These are phyloP conservation scores for Blepharisma japonicum DNA, from an alignment of 73 alveolate genomes.

Conservation along the genomic window DNA sequence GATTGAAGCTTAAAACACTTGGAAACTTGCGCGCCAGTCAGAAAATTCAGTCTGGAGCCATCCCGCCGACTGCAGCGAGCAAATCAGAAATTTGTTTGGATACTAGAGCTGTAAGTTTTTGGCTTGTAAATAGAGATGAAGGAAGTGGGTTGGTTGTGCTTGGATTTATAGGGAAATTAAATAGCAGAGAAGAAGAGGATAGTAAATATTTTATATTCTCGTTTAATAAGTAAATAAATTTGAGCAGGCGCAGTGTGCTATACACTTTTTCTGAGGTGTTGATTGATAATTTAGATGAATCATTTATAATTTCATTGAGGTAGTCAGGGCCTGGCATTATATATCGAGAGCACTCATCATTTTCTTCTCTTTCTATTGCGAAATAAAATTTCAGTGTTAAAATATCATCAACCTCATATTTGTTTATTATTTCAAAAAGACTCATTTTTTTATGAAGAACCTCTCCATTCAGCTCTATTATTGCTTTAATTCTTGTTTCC, in stretches of 20 bases:
- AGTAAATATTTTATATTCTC: not conserved
- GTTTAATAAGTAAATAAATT: constrained; percentile 5
- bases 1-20: constrained; percentile 3
- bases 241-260: not conserved
- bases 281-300: not conserved
- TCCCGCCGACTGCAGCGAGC: constrained; percentile 22
- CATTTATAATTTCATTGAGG: not conserved
- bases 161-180: constrained; percentile 7
- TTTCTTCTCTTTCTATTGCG: not conserved
- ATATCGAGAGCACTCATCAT: no score
- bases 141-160: not conserved
- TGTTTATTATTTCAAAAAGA: not conserved
- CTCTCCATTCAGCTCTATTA: not conserved
- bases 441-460: not conserved
- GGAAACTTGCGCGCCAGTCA: constrained; percentile 1
- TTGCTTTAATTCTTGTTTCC: not conserved
- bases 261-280: constrained; percentile 14
- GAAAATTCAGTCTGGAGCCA: constrained; percentile 28
- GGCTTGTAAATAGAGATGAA: constrained; percentile 10
- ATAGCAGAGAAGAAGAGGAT: not conserved
- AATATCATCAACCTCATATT: not conserved
- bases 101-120: constrained; percentile 16
- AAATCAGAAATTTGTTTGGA: constrained; percentile 25
- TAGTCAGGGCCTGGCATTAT: not conserved
- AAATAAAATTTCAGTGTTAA: not conserved